Base-by-base conservation (phyloP, 2,329 filamentous ascomycete genomes). In the Phaeosphaeria sp. region DNA sequence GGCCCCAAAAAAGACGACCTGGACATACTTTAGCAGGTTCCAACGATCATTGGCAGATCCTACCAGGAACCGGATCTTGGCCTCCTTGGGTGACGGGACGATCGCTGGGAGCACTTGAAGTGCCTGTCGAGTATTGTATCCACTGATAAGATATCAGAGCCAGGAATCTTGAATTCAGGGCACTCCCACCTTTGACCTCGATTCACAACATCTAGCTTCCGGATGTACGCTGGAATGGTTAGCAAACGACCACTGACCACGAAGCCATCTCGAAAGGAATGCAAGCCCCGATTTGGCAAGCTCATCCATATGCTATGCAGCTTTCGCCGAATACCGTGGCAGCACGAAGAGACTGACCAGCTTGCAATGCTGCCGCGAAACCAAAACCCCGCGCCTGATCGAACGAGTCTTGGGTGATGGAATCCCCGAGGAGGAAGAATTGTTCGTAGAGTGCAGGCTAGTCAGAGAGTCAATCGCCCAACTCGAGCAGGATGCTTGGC, bases 201-300 rank as follows among this genome's bases (percentile, higher is more conserved):
- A 76, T 97, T 97, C 68, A 98, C 81, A 47, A 98, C 87, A 78
- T 98, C 95, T 15, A 95, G 82, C 36, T 88, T 87, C 56, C 94
- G 87, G 49, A 87, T 86, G 72, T 91, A 93, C 55, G 85, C 91
- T 94, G 15, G 4, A 30, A 22, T 8, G 20, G 20, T 53, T 33
- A 56, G 36, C 33, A 15, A 6, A n/a, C n/a, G n/a, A n/a, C n/a
- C n/a, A n/a, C 20, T 42, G 3, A 39, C n/a, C 25, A 17, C 24
- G n/a, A 18, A n/a, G 36, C n/a, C 18, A 21, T 13, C 30, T 36
- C 30, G 11, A 36, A 36, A 13, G 25, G 5, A 30, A 30, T n/a
- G n/a, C n/a, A n/a, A n/a, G n/a, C n/a, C n/a, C n/a, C n/a, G n/a
- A n/a, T n/a, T n/a, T n/a, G n/a, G n/a, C n/a, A n/a, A n/a, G n/a